Evolutionary conservation across 345 rosid genomes (phyloP), one percentile per base, ranked within the genome.

Genomic region (Schrenkiella parvula): DNA sequence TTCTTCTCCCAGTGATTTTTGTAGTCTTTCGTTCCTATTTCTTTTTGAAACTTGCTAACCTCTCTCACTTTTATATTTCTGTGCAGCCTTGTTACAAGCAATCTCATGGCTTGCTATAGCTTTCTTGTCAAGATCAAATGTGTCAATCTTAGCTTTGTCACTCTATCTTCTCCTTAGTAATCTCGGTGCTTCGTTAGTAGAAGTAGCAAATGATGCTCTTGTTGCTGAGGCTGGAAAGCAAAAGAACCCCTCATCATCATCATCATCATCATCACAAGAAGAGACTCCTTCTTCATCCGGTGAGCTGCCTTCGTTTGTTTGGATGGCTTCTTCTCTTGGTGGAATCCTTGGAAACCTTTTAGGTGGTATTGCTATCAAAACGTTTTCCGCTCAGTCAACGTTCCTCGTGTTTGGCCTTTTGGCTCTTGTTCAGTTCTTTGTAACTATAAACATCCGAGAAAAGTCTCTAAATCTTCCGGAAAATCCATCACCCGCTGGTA

Each of bases 181-280:
- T 64, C 90, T 91, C 1, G 98, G 97, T 2, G 95, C 97, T 66
- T 87, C 98, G 1, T 77, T 93, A 70, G 88, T 87, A 0, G 97
- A 93, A 80, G 97, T 95, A 66, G 97, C 95, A 37, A 95, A 93
- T 54, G 99, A 93, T 69, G 99, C 99, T 66, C 83, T 91, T 68
- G 97, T 91, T 13, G 99, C 96, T 1, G 97, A 91, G 80, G 64
- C 79, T 3, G 92, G 79, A 15, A 87, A 86, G 65, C 86, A 80
- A 23, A 73, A 68, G 6, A 29, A 26, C 15, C 4, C 35, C 28
- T 43, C 32, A 12, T 14, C 32, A 11, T 43, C 47, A 1, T 26
- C 29, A 29, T 35, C 23, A 7, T 8, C 22, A 6, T 23, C 50
- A 17, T 8, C 22, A 46, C 13, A 46, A 19, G 12, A 8, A 23